Evolutionary conservation across 2,329 filamentous ascomycete genomes (phyloP), one percentile per base, ranked within the genome.

Genomic region (Nectriaceae sp.): DNA sequence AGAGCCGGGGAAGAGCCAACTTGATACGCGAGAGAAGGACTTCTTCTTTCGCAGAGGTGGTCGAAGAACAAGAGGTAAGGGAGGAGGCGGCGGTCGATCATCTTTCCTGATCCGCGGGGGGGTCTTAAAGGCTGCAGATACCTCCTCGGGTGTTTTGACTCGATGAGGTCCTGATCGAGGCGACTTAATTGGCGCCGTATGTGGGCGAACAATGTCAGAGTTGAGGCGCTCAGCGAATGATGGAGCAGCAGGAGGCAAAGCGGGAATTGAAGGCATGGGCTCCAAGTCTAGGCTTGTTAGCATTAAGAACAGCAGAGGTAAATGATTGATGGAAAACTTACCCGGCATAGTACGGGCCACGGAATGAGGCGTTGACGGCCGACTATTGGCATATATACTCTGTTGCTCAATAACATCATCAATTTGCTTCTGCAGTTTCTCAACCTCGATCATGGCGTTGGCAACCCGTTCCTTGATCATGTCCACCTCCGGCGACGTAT

Each of bases 1-100:
- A 29, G 69, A 58, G 16, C 67, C 64, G 38, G 77, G 72, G 55
- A 79, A 81, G 21, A 85, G 70, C 81, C 82, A 85, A 55, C 66
- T 76, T 3, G 82, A 84, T 8, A 85, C 79, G 15, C 76, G 74
- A 10, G 81, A 82, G 61, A 87, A 85, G 0, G 82, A 84, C 61
- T 85, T 86, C 73, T 85, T 86, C 72, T 85, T 85, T 49, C 83
- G 73, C 52, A 85, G 63, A 2, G 80, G 80, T 6, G 81, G 82
- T n/a, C 78, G 77, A 47, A 83, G 72, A 15, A 82, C 76, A 20
- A 84, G 72, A 0, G 82, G 81, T 4, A 84, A 68, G 2, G 82
- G 82, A 1, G 81, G 82, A 3, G 79, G 77, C 1, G 78, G 72
- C 2, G 72, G 68, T 5, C 68, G 64, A 4, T 72, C 68, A 19